phyloP scores from a whole-genome alignment of 495 filamentous ascomycete species.

The Aspergillus ostianus region DNA sequence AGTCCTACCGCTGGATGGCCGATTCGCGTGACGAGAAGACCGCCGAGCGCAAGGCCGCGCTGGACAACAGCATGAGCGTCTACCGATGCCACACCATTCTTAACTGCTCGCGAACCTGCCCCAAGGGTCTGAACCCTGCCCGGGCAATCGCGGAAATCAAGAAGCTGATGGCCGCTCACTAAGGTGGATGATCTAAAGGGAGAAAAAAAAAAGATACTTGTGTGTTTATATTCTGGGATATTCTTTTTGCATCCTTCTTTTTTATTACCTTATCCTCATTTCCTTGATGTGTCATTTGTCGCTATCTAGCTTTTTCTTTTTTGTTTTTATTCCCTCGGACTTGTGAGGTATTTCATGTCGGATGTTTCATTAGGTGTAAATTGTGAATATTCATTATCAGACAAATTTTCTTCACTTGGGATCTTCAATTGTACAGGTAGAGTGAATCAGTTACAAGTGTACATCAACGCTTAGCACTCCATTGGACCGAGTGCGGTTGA shows the following conservation, averaged over 20 bases:
- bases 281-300: constrained; percentile 18
- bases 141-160: constrained; percentile 96
- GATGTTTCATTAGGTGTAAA: constrained; percentile 52
- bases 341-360: constrained; percentile 32
- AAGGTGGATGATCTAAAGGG: constrained; percentile 23
- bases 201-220: constrained; percentile 33
- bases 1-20: constrained; percentile 94
- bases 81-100: constrained; percentile 99
- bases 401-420: background rate
- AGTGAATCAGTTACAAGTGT: too few relatives aligned
- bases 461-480: background rate
- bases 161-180: constrained; percentile 77
- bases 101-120: constrained; percentile 95
- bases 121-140: constrained; percentile 96
- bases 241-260: constrained; percentile 30
- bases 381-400: constrained; percentile 40
- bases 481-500: background rate
- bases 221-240: constrained; percentile 27
- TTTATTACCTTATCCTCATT: constrained; percentile 18
- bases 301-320: constrained; percentile 14
- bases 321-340: constrained; percentile 26
- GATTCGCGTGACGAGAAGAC: constrained; percentile 89
- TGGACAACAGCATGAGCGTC: constrained; percentile 98
- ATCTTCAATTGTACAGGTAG: too few relatives aligned
- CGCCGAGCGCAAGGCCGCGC: constrained; percentile 77